These are phyloP conservation scores for Bassia scoparia DNA, from an alignment of 148 eudicot genomes.

Conservation along the genomic window DNA sequence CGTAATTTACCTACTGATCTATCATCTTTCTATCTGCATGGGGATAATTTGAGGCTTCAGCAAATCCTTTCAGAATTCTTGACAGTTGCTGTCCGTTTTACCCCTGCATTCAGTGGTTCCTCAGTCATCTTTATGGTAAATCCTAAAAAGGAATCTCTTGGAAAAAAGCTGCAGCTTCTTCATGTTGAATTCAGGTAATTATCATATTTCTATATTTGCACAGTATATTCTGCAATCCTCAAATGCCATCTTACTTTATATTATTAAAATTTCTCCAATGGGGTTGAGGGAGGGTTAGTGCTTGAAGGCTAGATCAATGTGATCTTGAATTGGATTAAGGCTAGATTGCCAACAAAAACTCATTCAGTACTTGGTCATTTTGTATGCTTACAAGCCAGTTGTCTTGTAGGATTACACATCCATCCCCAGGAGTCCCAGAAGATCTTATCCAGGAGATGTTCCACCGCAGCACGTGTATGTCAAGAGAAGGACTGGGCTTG, in stretches of 20 bases:
- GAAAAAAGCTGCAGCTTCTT: constrained; percentile 57
- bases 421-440: constrained; percentile 84
- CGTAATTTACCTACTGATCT: constrained; percentile 55
- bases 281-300: not conserved
- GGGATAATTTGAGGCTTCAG: constrained; percentile 80
- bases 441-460: constrained; percentile 77
- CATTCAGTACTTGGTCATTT: no score
- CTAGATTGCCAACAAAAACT: not conserved
- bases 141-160: constrained; percentile 52
- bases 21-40: constrained; percentile 50
- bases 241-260: not conserved
- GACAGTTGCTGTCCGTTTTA: constrained; percentile 55
- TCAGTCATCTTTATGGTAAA: constrained; percentile 48
- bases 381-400: not conserved
- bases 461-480: constrained; percentile 53
- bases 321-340: not conserved
- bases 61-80: constrained; percentile 85
- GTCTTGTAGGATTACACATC: constrained; percentile 67
- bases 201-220: not conserved
- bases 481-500: constrained; percentile 84
- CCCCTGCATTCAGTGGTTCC: constrained; percentile 61
- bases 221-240: not conserved
- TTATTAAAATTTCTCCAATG: no score
- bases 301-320: not conserved
- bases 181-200: constrained; percentile 79